phyloP scores from a whole-genome alignment of 495 filamentous ascomycete species.

The Aspergillus mulundensis region DNA sequence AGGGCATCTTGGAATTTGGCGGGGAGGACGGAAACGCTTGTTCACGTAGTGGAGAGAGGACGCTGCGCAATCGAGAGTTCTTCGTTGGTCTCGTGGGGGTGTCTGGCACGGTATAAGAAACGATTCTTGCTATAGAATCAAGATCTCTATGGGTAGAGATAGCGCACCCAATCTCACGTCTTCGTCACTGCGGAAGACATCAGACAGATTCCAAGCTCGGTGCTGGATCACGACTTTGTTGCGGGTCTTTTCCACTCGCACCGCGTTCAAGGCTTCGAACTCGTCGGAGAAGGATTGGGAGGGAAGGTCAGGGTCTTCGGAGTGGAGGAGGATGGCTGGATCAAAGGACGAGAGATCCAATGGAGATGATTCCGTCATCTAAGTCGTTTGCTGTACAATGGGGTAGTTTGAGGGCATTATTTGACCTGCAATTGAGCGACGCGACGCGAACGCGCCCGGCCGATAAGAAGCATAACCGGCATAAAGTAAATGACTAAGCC shows the following conservation, averaged over 20 bases:
- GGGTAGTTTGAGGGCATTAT: neutral
- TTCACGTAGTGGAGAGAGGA: constrained; percentile 14
- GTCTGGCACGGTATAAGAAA: constrained; percentile 25
- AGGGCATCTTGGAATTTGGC: constrained; percentile 49
- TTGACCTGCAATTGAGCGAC: neutral
- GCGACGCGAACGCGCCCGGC: constrained; percentile 4
- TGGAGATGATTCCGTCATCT: constrained; percentile 37
- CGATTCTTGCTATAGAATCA: neutral
- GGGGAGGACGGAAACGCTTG: constrained; percentile 31
- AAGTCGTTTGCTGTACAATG: constrained; percentile 9
- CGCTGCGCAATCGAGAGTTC: constrained; percentile 24
- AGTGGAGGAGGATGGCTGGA: constrained; percentile 50
- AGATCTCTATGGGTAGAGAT: neutral
- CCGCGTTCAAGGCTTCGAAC: constrained; percentile 52
- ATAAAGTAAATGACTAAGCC: neutral
- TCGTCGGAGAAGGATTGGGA: constrained; percentile 55
- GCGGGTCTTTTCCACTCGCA: constrained; percentile 47
- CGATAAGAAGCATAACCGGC: neutral
- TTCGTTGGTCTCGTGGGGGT: constrained; percentile 35
- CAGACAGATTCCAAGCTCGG: constrained; percentile 52
- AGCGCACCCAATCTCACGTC: constrained; percentile 46
- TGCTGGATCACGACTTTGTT: constrained; percentile 64
- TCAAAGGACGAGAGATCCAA: constrained; percentile 47
- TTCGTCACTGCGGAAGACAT: constrained; percentile 62
- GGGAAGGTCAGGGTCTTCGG: constrained; percentile 33